Conservation (phyloP, 495 filamentous ascomycete genomes). For the Staphylotrichum longicolle region DNA sequence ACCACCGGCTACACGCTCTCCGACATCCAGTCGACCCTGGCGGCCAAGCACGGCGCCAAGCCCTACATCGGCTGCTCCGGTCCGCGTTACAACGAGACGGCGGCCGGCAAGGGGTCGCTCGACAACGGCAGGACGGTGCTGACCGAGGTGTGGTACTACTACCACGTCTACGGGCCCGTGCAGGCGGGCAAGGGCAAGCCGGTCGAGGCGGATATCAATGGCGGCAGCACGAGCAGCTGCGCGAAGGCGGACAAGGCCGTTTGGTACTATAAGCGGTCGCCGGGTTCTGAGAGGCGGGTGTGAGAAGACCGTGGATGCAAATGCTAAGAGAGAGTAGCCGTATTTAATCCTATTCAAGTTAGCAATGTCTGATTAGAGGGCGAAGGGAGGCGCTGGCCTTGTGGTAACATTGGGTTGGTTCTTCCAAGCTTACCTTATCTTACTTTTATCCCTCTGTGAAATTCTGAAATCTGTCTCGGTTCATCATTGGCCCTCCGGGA, state of each 20-base stretch:
- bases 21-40: conserved; percentile 41
- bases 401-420: too few species aligned
- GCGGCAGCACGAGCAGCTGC: conserved; percentile 39
- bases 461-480: too few species aligned
- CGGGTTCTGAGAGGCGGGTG: conserved; percentile 22
- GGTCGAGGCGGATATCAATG: conserved; percentile 39
- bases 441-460: too few species aligned
- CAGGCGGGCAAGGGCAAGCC: conserved; percentile 42
- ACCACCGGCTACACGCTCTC: conserved; percentile 40
- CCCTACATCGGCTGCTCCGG: conserved; percentile 51
- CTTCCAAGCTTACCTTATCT: too few species aligned
- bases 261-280: conserved; percentile 42
- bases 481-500: too few species aligned
- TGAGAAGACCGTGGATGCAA: too few species aligned
- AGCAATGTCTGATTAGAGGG: too few species aligned
- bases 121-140: conserved; percentile 49
- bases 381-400: too few species aligned
- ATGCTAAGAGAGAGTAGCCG: too few species aligned
- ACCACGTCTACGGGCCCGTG: conserved; percentile 45
- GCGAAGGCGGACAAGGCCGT: conserved; percentile 43
- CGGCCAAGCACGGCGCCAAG: conserved; percentile 36
- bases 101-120: conserved; percentile 39
- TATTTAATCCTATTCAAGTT: too few species aligned
- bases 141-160: conserved; percentile 53
- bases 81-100: conserved; percentile 45